Evolutionary conservation across 768 basidiomycete species (phyloP), one percentile per base, ranked within the genome.

Genomic region (Lyophyllum decastes): DNA sequence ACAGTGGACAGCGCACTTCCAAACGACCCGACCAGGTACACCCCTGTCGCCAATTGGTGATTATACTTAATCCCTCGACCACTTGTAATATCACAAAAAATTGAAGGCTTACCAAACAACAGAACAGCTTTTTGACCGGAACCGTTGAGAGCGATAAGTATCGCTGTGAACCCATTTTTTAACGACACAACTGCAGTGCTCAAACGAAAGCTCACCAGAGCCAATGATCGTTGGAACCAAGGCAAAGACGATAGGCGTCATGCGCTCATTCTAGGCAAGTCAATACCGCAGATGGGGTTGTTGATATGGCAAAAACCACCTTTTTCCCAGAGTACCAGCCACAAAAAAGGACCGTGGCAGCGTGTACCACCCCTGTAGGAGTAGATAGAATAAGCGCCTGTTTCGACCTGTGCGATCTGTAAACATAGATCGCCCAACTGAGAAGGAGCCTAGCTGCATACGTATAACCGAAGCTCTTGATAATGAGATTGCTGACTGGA

Each of bases 271-370:
- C 84, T 82, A 40, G 14, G 21, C 21, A 22, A 33, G n/a, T 25
- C 46, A 35, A 40, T 21, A 38, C 35, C 22, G 16, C 45, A 11
- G 41, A 11, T 17, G 26, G 34, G 17, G 46, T 49, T 11, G 22
- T 43, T 26, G 8, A 19, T 34, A 22, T 19, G 33, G n/a, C 12
- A 1, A 16, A 38, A 33, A 46, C 8, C 50, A 82, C 85, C 79
- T 81, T 86, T 68, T 72, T 82, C 63, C 88, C 87, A 0, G 87
- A 85, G 65, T 85, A 85, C 80, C 83, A 88, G 2, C 85, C 85
- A 59, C 83, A 86, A 4, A 77, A 63, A 17, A 86, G 59, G 2
- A 81, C 78, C 58, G 74, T 85, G 3, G 70, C 41, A 0, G 84
- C 76, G 3, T 76, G 79, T 24, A 88, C 67, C 9, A 71, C 75